Conservation (phyloP, 73 alveolate genomes). For the Effrenium voratum region DNA sequence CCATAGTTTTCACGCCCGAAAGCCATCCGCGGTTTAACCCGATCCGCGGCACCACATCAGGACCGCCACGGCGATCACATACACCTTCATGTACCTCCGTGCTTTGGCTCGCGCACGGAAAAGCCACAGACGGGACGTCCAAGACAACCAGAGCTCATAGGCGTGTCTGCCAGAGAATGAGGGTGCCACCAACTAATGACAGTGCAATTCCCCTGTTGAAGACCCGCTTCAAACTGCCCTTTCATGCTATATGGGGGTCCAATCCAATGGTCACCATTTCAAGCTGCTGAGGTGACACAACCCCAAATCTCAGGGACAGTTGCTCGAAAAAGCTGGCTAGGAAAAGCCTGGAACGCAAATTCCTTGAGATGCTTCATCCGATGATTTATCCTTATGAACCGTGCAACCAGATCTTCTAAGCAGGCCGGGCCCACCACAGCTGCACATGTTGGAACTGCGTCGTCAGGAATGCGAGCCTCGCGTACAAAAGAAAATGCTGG, state of each 20-base stretch:
- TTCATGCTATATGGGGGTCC: not conserved
- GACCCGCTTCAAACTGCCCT: not conserved
- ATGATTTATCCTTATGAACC: too few relatives aligned
- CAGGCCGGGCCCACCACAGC: too few relatives aligned
- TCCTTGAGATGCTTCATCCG: too few relatives aligned
- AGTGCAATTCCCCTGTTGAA: not conserved
- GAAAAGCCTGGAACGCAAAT: too few relatives aligned
- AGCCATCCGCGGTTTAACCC: not conserved
- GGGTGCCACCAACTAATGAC: not conserved
- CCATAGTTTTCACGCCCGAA: not conserved
- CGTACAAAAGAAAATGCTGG: too few relatives aligned
- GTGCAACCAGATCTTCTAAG: too few relatives aligned
- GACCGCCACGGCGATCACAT: not conserved
- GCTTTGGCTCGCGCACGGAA: not conserved
- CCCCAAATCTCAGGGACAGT: too few relatives aligned
- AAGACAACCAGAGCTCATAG: not conserved
- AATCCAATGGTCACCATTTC: not conserved
- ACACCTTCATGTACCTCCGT: not conserved
- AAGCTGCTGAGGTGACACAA: too few relatives aligned
- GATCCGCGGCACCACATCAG: conserved; percentile 12
- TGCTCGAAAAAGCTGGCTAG: too few relatives aligned
- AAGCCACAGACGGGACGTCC: not conserved
- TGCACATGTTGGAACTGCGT: too few relatives aligned
- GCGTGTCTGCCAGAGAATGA: not conserved
- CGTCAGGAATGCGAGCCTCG: too few relatives aligned